phyloP scores from a whole-genome alignment of 345 rosid species.

The Eucalyptus melliodora region DNA sequence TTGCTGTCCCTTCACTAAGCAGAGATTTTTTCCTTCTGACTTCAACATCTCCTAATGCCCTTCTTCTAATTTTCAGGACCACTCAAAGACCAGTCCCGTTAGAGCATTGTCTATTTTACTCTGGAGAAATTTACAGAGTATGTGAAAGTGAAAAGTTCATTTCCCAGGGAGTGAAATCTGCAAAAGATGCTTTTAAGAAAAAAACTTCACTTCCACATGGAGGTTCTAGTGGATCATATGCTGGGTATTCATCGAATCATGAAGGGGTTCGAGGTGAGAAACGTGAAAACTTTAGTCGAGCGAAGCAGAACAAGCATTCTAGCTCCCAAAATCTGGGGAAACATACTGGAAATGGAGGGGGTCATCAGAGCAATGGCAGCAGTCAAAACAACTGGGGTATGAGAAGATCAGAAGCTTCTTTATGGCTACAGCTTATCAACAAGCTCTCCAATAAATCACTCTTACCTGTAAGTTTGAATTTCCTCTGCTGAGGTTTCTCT shows the following conservation, averaged over 20 bases:
- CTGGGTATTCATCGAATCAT: constrained; percentile 40
- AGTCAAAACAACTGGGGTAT: constrained; percentile 56
- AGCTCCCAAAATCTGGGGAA: constrained; percentile 35
- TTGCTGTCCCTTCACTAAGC: background rate
- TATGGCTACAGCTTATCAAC: constrained; percentile 77
- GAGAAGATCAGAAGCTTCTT: constrained; percentile 68
- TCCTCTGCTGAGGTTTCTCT: background rate
- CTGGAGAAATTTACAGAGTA: constrained; percentile 78
- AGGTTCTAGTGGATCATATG: constrained; percentile 22
- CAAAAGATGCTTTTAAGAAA: constrained; percentile 66
- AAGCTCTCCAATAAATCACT: constrained; percentile 77
- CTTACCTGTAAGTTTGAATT: constrained; percentile 56
- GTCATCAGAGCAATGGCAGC: constrained; percentile 34
- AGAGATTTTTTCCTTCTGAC: background rate
- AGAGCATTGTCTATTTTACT: constrained; percentile 85
- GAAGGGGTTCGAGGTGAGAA: constrained; percentile 55
- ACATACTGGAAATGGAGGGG: constrained; percentile 20
- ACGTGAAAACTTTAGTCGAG: constrained; percentile 44
- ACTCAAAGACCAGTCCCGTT: constrained; percentile 93
- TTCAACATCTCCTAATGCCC: background rate
- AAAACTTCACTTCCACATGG: constrained; percentile 39
- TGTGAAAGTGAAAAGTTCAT: constrained; percentile 66
- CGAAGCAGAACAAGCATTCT: constrained; percentile 70
- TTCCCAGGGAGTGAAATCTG: constrained; percentile 65
- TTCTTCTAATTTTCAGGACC: constrained; percentile 35